Conservation (phyloP, 2,329 filamentous ascomycete species). For the Trichoderma koningiopsis region DNA sequence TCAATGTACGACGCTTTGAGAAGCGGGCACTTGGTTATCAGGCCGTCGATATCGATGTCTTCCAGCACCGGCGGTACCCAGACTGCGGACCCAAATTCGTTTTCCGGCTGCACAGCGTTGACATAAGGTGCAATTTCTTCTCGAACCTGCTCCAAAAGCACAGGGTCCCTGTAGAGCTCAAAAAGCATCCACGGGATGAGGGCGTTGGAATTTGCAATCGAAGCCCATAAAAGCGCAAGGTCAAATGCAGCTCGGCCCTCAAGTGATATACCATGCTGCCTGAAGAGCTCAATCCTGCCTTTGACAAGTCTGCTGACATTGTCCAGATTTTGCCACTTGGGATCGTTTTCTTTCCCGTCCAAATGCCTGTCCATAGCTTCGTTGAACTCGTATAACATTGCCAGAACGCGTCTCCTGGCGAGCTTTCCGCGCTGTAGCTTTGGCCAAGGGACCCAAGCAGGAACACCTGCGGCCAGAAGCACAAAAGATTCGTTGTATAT, state of each 20-base stretch:
- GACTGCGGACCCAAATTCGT: constrained; percentile 42
- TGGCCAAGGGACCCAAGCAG: constrained; percentile 40
- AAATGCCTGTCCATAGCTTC: constrained; percentile 40
- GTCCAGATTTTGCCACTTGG: constrained; percentile 43
- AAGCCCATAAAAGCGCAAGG: constrained; percentile 42
- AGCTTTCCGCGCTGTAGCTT: constrained; percentile 38
- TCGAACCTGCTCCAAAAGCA: constrained; percentile 43
- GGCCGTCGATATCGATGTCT: constrained; percentile 40
- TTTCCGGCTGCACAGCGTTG: constrained; percentile 37
- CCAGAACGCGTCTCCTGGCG: constrained; percentile 36
- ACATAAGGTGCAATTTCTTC: constrained; percentile 43
- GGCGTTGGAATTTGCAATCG: constrained; percentile 44
- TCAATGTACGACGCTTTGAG: constrained; percentile 46
- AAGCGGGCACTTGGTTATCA: constrained; percentile 42
- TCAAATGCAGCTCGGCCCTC: constrained; percentile 41
- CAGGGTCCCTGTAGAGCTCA: constrained; percentile 43
- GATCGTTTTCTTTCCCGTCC: constrained; percentile 37
- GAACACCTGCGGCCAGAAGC: constrained; percentile 36
- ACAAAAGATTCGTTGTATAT: constrained; percentile 41
- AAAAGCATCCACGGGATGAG: constrained; percentile 47
- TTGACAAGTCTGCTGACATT: constrained; percentile 41
- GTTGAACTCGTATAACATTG: constrained; percentile 40
- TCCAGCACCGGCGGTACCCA: constrained; percentile 41
- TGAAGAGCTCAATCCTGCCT: constrained; percentile 36
- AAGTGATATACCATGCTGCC: constrained; percentile 35